Evolutionary conservation across 768 basidiomycete species (phyloP).

Genomic region (Baorangia bicolor): DNA sequence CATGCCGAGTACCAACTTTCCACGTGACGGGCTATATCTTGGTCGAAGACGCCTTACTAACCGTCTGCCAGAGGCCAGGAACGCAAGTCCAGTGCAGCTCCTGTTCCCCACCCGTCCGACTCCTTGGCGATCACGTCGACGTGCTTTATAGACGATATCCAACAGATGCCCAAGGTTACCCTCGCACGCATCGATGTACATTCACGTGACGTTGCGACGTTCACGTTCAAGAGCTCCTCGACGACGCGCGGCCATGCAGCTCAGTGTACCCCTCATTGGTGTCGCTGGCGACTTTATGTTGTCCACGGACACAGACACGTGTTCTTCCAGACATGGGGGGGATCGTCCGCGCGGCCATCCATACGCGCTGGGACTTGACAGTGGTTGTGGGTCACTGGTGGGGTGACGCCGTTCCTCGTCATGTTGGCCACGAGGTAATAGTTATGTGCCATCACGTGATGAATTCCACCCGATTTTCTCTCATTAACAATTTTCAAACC

Average conservation of each 20-base stretch:
- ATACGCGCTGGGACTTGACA: slow-evolving; percentile 5
- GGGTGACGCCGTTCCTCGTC: slow-evolving; percentile 62
- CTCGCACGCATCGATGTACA: slow-evolving; percentile 45
- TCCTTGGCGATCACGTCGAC: slow-evolving; percentile 39
- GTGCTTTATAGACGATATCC: slow-evolving; percentile 28
- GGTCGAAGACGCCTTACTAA: slow-evolving; percentile 55
- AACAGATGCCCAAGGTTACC: slow-evolving; percentile 17
- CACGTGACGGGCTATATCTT: slow-evolving; percentile 51
- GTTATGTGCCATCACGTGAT: too few relatives aligned
- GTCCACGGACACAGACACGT: slow-evolving; percentile 1
- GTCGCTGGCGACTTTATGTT: slow-evolving; percentile 53
- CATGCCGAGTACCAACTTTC: slow-evolving; percentile 56
- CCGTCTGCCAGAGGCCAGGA: slow-evolving; percentile 46
- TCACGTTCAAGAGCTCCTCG: slow-evolving; percentile 49
- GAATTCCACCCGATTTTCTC: too few relatives aligned
- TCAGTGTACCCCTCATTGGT: slow-evolving; percentile 48
- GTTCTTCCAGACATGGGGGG: not conserved
- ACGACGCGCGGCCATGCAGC: slow-evolving; percentile 35
- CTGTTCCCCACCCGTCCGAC: slow-evolving; percentile 60
- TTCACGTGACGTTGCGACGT: slow-evolving; percentile 50
- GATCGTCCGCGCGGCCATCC: not conserved
- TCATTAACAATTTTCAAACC: too few relatives aligned
- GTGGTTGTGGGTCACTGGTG: slow-evolving; percentile 58
- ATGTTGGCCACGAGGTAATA: too few relatives aligned
- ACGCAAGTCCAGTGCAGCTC: slow-evolving; percentile 39